Percentiles rank a stretch among this genome's conserved stretches.
phyloP scores from a whole-genome alignment of 805 yeast species.

The Candida pseudoglaebosa region DNA sequence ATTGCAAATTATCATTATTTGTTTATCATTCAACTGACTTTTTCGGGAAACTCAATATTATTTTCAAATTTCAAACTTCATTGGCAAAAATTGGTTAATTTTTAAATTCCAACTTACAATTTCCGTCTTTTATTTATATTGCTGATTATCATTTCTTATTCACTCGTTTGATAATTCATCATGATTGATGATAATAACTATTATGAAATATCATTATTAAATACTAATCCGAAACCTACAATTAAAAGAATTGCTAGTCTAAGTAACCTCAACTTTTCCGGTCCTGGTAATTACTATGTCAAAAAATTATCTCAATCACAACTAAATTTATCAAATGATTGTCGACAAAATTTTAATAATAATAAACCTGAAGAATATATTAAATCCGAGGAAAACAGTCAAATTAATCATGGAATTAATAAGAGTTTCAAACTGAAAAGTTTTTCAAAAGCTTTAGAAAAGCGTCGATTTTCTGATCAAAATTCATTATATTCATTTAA shows the following conservation, averaged over 20 bases:
- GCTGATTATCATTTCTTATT: neutral
- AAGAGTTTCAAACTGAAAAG: neutral
- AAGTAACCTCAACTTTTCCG: neutral
- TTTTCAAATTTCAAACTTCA: too few species aligned
- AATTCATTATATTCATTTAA: neutral
- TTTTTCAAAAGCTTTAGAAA: neutral
- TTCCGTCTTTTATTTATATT: neutral
- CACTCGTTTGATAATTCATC: neutral
- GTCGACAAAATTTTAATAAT: neutral
- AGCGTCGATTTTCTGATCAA: neutral
- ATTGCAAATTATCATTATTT: too few species aligned
- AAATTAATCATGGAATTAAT: neutral
- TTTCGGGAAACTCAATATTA: too few species aligned
- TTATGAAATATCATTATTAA: conserved; percentile 2
- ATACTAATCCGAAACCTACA: neutral
- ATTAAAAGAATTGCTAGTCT: conserved; percentile 2
- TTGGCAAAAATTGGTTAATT: too few species aligned
- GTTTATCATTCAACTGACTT: too few species aligned
- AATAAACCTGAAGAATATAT: too few species aligned
- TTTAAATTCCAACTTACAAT: too few species aligned
- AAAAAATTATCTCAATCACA: conserved; percentile 4
- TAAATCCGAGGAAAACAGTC: too few species aligned
- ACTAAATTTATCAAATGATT: neutral
- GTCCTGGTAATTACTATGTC: conserved; percentile 3
- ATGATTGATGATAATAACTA: conserved; percentile 5